phyloP scores from a whole-genome alignment of 2,329 filamentous ascomycete genomes.

The Trichoderma citrinoviride region DNA sequence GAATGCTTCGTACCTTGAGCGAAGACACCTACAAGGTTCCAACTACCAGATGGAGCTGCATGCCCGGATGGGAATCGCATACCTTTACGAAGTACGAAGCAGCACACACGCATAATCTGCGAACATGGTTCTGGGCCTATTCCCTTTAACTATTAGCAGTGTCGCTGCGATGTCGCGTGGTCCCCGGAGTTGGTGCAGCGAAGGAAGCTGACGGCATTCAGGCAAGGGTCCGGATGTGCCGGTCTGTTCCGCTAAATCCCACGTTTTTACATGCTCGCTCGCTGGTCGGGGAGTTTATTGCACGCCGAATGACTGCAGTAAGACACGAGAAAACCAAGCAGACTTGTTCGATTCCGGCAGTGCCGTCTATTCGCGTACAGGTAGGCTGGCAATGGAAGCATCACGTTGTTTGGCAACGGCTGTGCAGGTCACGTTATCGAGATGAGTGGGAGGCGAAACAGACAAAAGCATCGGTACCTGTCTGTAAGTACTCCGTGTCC shows the following conservation, averaged over 20 bases:
- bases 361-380: not conserved
- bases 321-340: no score
- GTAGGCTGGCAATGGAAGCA: not conserved
- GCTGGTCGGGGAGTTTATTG: not conserved
- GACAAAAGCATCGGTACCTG: not conserved
- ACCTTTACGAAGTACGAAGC: not conserved
- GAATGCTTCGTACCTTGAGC: not conserved
- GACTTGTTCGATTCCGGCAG: not conserved
- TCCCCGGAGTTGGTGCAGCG: not conserved
- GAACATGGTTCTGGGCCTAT: not conserved
- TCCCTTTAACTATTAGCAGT: not conserved
- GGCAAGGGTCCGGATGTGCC: constrained; percentile 7
- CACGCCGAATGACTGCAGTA: not conserved
- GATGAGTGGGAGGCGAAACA: not conserved
- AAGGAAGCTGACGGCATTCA: not conserved
- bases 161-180: not conserved
- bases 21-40: no score
- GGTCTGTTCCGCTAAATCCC: not conserved
- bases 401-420: not conserved
- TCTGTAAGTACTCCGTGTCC: no score
- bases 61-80: not conserved
- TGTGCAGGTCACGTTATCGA: not conserved
- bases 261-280: not conserved
- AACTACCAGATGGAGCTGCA: not conserved
- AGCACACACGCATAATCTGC: not conserved